These are phyloP conservation scores for Barbatosphaeria neglecta DNA, from an alignment of 495 filamentous ascomycete species.

Conservation along the genomic window DNA sequence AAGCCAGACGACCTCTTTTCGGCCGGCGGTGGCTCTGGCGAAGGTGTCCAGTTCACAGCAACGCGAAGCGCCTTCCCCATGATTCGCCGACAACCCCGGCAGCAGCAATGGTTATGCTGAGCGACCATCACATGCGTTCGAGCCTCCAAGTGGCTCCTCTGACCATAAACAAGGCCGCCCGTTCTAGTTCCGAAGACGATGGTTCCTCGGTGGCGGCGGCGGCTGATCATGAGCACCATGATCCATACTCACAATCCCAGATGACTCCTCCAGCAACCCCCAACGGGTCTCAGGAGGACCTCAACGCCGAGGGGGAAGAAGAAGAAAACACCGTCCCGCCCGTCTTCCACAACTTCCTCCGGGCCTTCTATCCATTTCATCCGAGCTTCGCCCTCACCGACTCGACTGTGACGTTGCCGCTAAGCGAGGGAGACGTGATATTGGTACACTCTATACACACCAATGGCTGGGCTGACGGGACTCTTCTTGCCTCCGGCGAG, in stretches of 20 bases:
- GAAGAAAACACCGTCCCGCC: constrained; percentile 23
- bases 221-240: constrained; percentile 23
- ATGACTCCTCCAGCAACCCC: constrained; percentile 70
- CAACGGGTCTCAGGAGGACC: constrained; percentile 46
- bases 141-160: constrained; percentile 65
- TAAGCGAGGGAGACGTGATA: constrained; percentile 85
- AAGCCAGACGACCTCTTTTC: too few relatives aligned
- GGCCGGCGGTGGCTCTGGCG: not conserved
- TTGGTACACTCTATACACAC: constrained; percentile 94
- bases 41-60: not conserved
- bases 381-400: constrained; percentile 55
- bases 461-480: constrained; percentile 98
- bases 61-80: constrained; percentile 16
- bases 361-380: constrained; percentile 92
- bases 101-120: constrained; percentile 40
- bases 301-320: too few relatives aligned
- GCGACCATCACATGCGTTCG: constrained; percentile 36
- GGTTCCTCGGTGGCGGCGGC: constrained; percentile 16
- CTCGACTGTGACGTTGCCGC: constrained; percentile 74
- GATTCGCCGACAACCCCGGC: constrained; percentile 15
- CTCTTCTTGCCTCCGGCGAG: constrained; percentile 74
- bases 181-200: constrained; percentile 8
- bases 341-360: constrained; percentile 86
- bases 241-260: constrained; percentile 37
- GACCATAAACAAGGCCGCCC: constrained; percentile 50